Base-by-base conservation (phyloP, 2,329 filamentous ascomycete species). In the Fusarium robinianum region DNA sequence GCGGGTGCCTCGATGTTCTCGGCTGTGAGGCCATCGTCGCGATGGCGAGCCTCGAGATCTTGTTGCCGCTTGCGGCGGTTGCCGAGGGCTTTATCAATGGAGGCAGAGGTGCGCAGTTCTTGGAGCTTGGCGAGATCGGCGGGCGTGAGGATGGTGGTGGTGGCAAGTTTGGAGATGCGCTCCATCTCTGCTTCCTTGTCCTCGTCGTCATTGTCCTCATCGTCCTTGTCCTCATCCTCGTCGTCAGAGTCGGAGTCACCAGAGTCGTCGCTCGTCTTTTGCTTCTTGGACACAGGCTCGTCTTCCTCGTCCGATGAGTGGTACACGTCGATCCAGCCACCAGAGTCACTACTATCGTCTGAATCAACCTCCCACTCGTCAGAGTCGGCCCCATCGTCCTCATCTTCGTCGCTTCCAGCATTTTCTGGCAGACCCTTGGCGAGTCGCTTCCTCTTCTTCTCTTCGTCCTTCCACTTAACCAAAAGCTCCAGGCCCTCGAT, bases 51-150 rank as follows among this genome's bases (percentile, higher is more conserved):
- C 41, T 70, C 63, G 7, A 58, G 42, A 54, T 77, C 69, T 60
- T 80, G 68, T 58, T 72, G 68, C 41, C 74, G 71, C 64, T 76
- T 79, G 46, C 69, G 66, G 34, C 68, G 64, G 30, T 42, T 53
- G 50, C 73, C 77, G 64, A 81, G 71, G 34, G 74, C 76, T 50
- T 87, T 85, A 53, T 87, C 82, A 32, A 97, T 72, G 23, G 81
- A 80, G 14, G 89, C 83, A 29, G 86, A 76, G 35, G 87, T 76
- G 32, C 89, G 88, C 16, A 99, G 83, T 69, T 96, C 92, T 50
- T 89, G 84, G 14, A 99, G 84, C 67, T 97, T 97, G 57, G 88
- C 85, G n/a, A 97, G 80, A 69, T 99, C 94, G 9, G 94, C 94
- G 0, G 94, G 94, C 0, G 94, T 99, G 50, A 99, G 84, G 55